Evolutionary conservation across 345 rosid genomes (phyloP), one percentile per base, ranked within the genome.

Genomic region (Schrenkiella parvula): DNA sequence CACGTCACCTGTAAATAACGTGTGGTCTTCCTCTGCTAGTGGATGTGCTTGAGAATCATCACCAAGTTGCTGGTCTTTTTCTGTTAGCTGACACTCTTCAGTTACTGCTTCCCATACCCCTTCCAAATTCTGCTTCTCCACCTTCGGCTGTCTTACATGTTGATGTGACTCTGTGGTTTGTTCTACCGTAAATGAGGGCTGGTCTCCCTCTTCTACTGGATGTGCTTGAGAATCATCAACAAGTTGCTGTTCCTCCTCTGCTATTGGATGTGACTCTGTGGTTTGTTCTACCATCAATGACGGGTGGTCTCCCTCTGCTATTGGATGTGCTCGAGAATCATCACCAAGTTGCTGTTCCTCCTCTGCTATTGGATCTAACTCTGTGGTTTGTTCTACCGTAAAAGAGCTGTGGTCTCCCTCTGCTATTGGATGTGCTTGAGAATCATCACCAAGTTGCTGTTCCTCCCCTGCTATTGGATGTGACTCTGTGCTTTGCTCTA

Each of bases 51-150:
- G 59, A 46, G 56, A 56, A 56, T 56, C 71, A 46, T 73, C 61
- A 51, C 63, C 42, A 41, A 8, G 47, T 63, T 62, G 56, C 70
- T 78, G 74, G 59, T 57, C 57, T 38, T 76, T 80, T 6, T 60
- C 75, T 37, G 34, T 71, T 38, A 48, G 13, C 52, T 71, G 75
- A 38, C 38, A 50, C 68, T 71, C 52, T 50, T 71, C 75, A 71
- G 46, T 71, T 52, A 11, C 43, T 41, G 42, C 68, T 5, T 71
- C 52, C 23, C 42, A 14, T 39, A 17, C 3, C 61, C 57, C 73
- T 73, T 56, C 86, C 84, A 58, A 81, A 84, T 67, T 84, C 87
- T 8, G 84, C 83, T 17, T 84, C 8, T 61, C 68, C 38, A 19
- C 53, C 42, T 41, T 61, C 2, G 4, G 12, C 13, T 61, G 34